Evolutionary conservation across 352 stramenopile genomes (phyloP).

Genomic region (Saprolegnia diclina): DNA sequence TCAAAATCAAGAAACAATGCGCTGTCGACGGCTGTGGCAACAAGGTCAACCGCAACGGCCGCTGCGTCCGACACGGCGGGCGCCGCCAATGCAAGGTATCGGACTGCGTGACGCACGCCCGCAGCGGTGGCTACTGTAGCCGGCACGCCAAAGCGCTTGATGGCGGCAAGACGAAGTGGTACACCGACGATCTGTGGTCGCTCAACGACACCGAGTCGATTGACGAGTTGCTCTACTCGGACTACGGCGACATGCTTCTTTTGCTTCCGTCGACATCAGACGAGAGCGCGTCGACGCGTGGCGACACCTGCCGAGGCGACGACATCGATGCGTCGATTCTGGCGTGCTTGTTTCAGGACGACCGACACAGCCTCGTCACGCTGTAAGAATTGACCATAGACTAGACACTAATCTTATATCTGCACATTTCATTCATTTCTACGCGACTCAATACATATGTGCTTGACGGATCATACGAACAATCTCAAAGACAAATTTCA

Average conservation of each 20-base stretch:
- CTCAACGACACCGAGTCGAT: too few relatives aligned
- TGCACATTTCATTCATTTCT: too few relatives aligned
- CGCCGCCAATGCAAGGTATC: slow-evolving; percentile 12
- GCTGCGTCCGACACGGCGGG: slow-evolving; percentile 20
- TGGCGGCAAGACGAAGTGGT: too few relatives aligned
- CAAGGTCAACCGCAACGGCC: not conserved
- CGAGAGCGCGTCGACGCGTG: not conserved
- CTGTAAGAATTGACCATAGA: not conserved
- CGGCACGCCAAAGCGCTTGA: slow-evolving; percentile 1
- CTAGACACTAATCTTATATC: too few relatives aligned
- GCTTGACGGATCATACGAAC: too few relatives aligned
- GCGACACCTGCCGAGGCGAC: not conserved
- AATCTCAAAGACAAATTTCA: too few relatives aligned
- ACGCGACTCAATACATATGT: too few relatives aligned
- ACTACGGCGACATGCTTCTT: too few relatives aligned
- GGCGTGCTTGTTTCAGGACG: not conserved
- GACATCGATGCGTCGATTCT: not conserved
- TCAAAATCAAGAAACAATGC: slow-evolving; percentile 13
- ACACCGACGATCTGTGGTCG: too few relatives aligned
- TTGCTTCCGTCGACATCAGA: not conserved
- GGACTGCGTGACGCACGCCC: slow-evolving; percentile 10
- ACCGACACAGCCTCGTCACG: not conserved
- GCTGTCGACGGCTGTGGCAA: slow-evolving; percentile 1
- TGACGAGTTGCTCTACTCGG: too few relatives aligned
- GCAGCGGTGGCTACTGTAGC: slow-evolving; percentile 17